Evolutionary conservation across 1,139 yeast genomes (phyloP), one percentile per base, ranked within the genome.

Genomic region (Geotrichum phurueaensis): DNA sequence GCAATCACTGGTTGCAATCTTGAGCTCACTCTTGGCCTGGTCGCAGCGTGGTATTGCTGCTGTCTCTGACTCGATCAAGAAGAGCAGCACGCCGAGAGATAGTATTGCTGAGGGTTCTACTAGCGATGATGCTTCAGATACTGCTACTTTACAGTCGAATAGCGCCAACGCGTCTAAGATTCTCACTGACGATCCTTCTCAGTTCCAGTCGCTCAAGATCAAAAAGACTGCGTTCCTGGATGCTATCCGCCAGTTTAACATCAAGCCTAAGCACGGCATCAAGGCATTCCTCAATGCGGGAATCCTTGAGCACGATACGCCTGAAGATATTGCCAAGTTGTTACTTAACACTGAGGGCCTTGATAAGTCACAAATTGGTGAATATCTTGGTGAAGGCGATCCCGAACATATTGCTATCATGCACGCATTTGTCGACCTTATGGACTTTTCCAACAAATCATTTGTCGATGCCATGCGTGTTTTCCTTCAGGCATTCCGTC

Each of bases 391-490:
- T 60, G 97, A 90, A 69, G 96, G 95, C 51, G 86, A 86, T 65
- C 89, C 87, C 7, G 80, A 80, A 60, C 86, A 89, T 70, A 83
- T 90, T 65, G 85, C 87, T 2, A 84, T 86, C 51, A 91, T 94
- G 98, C 97, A 92, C 75, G 88, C 92, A 5, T 94, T 94, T 76
- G 96, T 94, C 36, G 97, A 92, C 70, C 77, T 81, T 66, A 85
- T 94, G 86, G 92, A 91, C 63, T 94, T 94, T 71, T 76, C 81
- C 15, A 79, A 79, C 54, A 75, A 82, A 64, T 79, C 84, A 0
- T 91, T 94, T 70, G 95, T 92, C 9, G 96, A 87, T 67, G 96
- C 98, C 0, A 78, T 95, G 78, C 83, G 99, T 68, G 78, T 77
- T 15, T 90, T 90, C 69, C 79, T 95, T 63, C 99, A 95, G 71